Base-by-base conservation (phyloP, 257 asterid genomes). In the Forsythia suspensa region DNA sequence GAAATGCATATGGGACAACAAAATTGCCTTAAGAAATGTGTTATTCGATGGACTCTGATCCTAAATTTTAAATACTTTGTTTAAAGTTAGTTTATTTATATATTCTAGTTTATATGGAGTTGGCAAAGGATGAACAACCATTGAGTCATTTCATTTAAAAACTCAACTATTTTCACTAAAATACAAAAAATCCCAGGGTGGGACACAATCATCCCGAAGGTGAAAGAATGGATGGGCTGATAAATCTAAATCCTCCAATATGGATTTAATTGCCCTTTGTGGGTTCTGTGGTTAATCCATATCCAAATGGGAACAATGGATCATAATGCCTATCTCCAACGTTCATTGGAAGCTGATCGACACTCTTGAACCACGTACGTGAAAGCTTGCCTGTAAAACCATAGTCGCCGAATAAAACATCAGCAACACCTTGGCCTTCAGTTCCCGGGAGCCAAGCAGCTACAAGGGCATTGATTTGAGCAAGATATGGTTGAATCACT, bases 371-470 rank as follows among this genome's bases (percentile, higher is more conserved):
- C 92, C 92, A 88, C 0, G 92, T 88, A 5, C 73, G 81, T 0
- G 90, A n/a, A 15, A 88, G 86, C 81, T 86, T 86, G 4, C 90
- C 90, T 0, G 82, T 76, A 44, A 88, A 88, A 12, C 87, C 89
- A 43, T 84, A 84, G 57, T 86, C 86, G 0, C 92, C 92, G 3
- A 88, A 88, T 29, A 88, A 75, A 44, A 86, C 92, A 79, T 88
- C 92, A 2, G 88, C 86, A 16, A 88, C 86, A 21, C 92, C 92
- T 65, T 84, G 90, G 21, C 92, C 92, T 66, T 88, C 90, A 1
- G 88, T 69, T 13, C 92, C 92, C 0, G 92, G 92, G 41, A 86
- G 85, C 92, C 92, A 88, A 41, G 92, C 92, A 18, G 92, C 92
- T 3, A 88, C 85, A 5, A 88, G 89, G 13, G 89, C 85, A 72